Evolutionary conservation across 176 grass and related monocot species (phyloP).

Genomic region (Pharus latifolius): DNA sequence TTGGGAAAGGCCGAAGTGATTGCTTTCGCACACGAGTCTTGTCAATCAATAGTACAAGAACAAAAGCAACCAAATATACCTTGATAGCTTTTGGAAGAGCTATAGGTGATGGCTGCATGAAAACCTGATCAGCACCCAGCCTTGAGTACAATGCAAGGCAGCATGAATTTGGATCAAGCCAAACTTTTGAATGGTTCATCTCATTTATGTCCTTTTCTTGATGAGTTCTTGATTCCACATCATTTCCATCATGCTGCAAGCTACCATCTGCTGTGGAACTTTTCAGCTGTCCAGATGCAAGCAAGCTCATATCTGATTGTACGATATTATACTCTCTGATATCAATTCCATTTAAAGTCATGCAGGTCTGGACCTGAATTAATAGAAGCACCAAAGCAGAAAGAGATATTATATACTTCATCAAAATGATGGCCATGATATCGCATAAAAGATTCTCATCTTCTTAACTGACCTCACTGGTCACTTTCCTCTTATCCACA

Average conservation of each 20-base stretch:
- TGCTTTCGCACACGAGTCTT: background rate
- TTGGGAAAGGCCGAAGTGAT: background rate
- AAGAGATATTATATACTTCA: background rate
- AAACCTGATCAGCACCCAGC: conserved; percentile 42
- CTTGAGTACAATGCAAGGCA: conserved; percentile 80
- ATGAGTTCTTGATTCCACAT: background rate
- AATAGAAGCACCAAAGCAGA: background rate
- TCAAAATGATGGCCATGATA: background rate
- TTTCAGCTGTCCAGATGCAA: conserved; percentile 64
- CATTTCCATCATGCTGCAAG: background rate
- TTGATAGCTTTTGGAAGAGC: conserved; percentile 93
- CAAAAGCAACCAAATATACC: conserved; percentile 26
- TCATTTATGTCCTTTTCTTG: conserved; percentile 22
- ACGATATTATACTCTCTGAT: conserved; percentile 70
- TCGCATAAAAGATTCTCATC: background rate
- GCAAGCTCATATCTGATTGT: conserved; percentile 57
- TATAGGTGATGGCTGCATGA: conserved; percentile 78
- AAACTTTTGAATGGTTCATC: conserved; percentile 38
- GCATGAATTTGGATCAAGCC: conserved; percentile 80
- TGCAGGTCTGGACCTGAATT: conserved; percentile 50
- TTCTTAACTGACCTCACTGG: conserved; percentile 53
- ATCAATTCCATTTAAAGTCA: conserved; percentile 74
- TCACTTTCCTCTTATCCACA: conserved; percentile 84
- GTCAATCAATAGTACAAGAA: background rate
- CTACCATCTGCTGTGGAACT: conserved; percentile 9